Base-by-base conservation (phyloP, 495 filamentous ascomycete species). In the Hypoxylon fragiforme region DNA sequence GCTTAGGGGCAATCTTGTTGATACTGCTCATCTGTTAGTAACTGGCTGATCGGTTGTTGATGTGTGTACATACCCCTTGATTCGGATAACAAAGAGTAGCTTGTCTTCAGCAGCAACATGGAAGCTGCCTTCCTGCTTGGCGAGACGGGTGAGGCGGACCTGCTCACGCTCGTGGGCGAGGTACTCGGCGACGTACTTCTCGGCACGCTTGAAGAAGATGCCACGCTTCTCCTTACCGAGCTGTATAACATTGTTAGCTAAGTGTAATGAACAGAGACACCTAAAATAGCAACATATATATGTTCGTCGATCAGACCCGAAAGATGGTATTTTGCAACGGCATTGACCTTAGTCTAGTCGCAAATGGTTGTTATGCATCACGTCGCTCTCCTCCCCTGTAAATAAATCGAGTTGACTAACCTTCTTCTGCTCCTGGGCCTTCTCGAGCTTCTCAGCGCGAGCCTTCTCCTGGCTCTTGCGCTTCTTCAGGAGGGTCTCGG, bases 1-100 rank as follows among this genome's bases (percentile, higher is more conserved):
- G 95, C 87, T 98, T 97, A 69, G 94, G 94, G 72, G 94, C 84
- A 65, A 98, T 97, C 87, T 98, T 97, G 88, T 97, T 97, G 91
- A 98, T 98, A 95, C 94, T 87, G 48, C 14, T 31, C 34, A 7
- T 44, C 40, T 31, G 54, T 58, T 35, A 64, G 47, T 54, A 26
- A 13, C 37, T 9, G 37, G 0, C 28, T 1, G 6, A 13, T 22
- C n/a, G 28, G 31, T 15, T 14, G 24, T 9, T 12, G n/a, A 26
- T 21, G 2, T 46, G 7, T 52, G 18, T 43, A 72, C 77, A 54
- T 77, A 85, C 86, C 87, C 94, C 89, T 98, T 98, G 85, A 98
- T 97, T 78, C 94, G 95, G 80, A 97, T 77, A 70, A 98, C 87
- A 77, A 98, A 98, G 85, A 92, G 90, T 60, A 98, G 81, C 83